Evolutionary conservation across 176 grass and related monocot species (phyloP).

Genomic region (Oryza coarctata): DNA sequence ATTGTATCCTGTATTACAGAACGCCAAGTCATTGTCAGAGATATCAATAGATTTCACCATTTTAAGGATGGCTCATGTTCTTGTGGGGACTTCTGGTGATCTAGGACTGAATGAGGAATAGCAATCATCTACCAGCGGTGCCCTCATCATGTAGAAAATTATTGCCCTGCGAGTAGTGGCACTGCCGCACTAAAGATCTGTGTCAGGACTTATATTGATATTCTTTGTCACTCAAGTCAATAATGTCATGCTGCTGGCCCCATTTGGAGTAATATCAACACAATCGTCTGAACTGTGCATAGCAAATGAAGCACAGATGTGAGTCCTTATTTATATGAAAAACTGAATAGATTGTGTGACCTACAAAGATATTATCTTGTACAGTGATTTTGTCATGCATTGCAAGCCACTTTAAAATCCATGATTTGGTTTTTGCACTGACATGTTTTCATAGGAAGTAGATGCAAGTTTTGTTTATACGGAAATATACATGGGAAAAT

Average conservation of each 20-base stretch:
- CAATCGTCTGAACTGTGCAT: constrained; percentile 22
- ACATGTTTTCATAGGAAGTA: background rate
- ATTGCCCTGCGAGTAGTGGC: constrained; percentile 29
- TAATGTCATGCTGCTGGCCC: constrained; percentile 22
- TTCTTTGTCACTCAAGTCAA: constrained; percentile 38
- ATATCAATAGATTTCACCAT: constrained; percentile 45
- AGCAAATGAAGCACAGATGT: constrained; percentile 16
- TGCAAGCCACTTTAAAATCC: background rate
- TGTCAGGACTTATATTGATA: constrained; percentile 40
- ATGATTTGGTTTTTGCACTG: background rate
- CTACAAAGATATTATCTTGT: constrained; percentile 14
- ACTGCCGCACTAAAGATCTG: constrained; percentile 15
- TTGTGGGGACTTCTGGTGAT: constrained; percentile 56
- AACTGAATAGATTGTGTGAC: constrained; percentile 12
- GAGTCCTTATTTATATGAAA: constrained; percentile 7
- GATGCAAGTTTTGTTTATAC: background rate
- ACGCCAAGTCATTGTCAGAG: constrained; percentile 38
- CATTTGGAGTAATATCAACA: constrained; percentile 37
- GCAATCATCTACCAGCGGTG: constrained; percentile 13
- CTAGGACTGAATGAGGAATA: constrained; percentile 15
- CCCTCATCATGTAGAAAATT: constrained; percentile 41
- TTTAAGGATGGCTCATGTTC: constrained; percentile 46
- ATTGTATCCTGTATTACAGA: constrained; percentile 23
- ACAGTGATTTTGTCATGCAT: constrained; percentile 24
- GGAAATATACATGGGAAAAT: background rate